Base-by-base conservation (phyloP, 2,329 filamentous ascomycete genomes). In the Aspergillus spinulosporus region DNA sequence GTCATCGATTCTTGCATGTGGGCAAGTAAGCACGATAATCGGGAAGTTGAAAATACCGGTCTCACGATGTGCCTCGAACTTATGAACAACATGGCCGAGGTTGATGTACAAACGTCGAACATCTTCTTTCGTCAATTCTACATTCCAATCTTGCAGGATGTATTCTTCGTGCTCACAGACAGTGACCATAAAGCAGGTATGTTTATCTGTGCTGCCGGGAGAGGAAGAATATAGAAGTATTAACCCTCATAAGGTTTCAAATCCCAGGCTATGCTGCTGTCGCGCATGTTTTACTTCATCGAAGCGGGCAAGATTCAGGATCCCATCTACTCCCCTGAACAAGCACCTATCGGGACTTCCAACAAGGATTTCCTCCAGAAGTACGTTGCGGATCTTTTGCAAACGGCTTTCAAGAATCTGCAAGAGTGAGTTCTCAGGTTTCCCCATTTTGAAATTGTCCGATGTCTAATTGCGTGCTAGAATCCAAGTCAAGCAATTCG, bases 21-120 rank as follows among this genome's bases (percentile, higher is more conserved):
- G 95, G 94, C 95, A n/a, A 97, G 93, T 80, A 99, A 99, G 81
- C 94, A 99, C 76, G 94, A 99, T 78, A 99, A 99, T 77, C 89
- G 94, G 59, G 92, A 97, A 71, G 94, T 99, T 31, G 94, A 99
- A 76, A 91, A 90, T 64, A 95, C 94, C 39, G 94, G 94, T 59
- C 85, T 99, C 59, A 94, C 92, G 76, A 99, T 99, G 94, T 97
- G 93, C 74, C 85, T 96, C 64, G 94, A 99, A 77, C 82, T 99
- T 62, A 92, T 99, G 72, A 93, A 89, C 76, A 99, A 99, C 77
- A 96, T 99, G 80, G 91, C 93, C 6, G 93, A 97, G 67, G 89
- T 92, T 1, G 92, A 97, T 72, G 78, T 84, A 15, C 82, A 88
- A 68, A 97, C 92, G 0, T 90, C 92, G 62, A 95, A 92, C 66